These are phyloP conservation scores for Phytopythium vexans DNA, from an alignment of 352 stramenopile species.

Conservation along the genomic window DNA sequence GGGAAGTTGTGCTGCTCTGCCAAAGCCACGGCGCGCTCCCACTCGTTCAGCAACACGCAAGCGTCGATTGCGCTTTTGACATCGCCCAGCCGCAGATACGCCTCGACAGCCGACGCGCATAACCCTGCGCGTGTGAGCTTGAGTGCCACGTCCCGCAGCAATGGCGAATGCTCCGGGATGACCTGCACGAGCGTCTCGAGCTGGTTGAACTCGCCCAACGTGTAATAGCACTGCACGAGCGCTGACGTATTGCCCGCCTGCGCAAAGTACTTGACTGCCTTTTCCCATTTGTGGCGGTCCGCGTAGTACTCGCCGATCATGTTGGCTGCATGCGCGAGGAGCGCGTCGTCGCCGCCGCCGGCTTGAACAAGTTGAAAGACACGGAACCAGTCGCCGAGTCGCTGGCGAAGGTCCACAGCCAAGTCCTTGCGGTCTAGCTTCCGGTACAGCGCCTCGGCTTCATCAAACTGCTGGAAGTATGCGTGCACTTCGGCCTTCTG, in stretches of 20 bases:
- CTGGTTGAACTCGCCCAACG: slow-evolving; percentile 85
- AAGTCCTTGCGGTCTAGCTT: slow-evolving; percentile 95
- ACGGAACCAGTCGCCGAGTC: slow-evolving; percentile 91
- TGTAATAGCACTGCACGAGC: slow-evolving; percentile 90
- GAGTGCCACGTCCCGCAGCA: slow-evolving; percentile 82
- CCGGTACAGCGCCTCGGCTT: slow-evolving; percentile 88
- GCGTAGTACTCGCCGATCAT: slow-evolving; percentile 92
- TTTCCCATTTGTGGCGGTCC: slow-evolving; percentile 90
- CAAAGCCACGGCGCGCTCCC: slow-evolving; percentile 87
- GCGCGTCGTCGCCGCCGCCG: slow-evolving; percentile 73
- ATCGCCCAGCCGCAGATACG: slow-evolving; percentile 88
- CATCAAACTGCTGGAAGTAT: slow-evolving; percentile 92
- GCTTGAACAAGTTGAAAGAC: slow-evolving; percentile 81
- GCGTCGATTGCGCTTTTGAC: slow-evolving; percentile 92
- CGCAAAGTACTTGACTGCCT: slow-evolving; percentile 91
- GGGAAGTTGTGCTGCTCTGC: slow-evolving; percentile 91
- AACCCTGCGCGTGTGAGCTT: slow-evolving; percentile 89
- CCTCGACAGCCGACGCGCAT: slow-evolving; percentile 76
- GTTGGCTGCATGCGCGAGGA: slow-evolving; percentile 80
- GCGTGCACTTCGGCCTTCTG: slow-evolving; percentile 88
- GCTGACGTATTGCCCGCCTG: slow-evolving; percentile 76
- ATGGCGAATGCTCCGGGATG: slow-evolving; percentile 73
- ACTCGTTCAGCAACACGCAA: slow-evolving; percentile 92
- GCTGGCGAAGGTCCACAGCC: slow-evolving; percentile 87
- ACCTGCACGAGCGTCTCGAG: slow-evolving; percentile 84